Evolutionary conservation across 371 early-diverging fungal species (phyloP).

Genomic region (Mucor piriformis): DNA sequence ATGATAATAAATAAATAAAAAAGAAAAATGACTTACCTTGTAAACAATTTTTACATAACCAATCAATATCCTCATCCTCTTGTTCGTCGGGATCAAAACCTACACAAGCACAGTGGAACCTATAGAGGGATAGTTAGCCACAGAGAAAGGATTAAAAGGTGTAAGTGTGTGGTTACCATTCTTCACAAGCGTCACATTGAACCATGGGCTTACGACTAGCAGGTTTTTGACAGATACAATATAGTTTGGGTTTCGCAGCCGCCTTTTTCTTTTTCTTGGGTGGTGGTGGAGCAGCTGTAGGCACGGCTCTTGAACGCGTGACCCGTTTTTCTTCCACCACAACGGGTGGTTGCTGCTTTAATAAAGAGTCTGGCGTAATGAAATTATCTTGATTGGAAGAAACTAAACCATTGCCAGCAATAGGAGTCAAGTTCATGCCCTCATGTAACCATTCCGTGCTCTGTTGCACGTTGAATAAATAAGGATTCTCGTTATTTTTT

Average conservation of each 20-base stretch:
- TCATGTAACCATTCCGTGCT: conserved; percentile 14
- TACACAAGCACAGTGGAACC: conserved; percentile 80
- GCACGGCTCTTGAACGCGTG: conserved; percentile 9
- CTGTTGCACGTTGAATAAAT: neutral
- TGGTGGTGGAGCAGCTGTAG: neutral
- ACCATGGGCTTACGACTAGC: conserved; percentile 81
- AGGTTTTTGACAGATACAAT: conserved; percentile 72
- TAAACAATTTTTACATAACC: conserved; percentile 50
- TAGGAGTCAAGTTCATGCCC: conserved; percentile 12
- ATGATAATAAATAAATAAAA: conserved; percentile 2
- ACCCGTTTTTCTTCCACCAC: conserved; percentile 11
- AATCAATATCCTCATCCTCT: conserved; percentile 58
- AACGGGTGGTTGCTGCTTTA: conserved; percentile 7
- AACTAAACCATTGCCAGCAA: conserved; percentile 3
- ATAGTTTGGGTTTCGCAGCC: conserved; percentile 47
- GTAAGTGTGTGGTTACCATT: too few relatives aligned
- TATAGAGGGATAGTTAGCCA: too few relatives aligned
- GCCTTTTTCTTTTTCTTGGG: conserved; percentile 19
- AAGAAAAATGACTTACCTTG: conserved; percentile 21
- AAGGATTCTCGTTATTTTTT: neutral
- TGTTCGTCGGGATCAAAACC: conserved; percentile 63
- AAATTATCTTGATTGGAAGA: conserved; percentile 7
- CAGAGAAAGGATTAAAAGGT: too few relatives aligned
- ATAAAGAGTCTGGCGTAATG: conserved; percentile 23
- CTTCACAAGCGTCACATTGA: conserved; percentile 73